A percentile compares a stretch with the other conserved stretches of the same genome.
These are phyloP conservation scores for Microcyclospora tardicrescens DNA, from an alignment of 2,329 filamentous ascomycete species.

Conservation along the genomic window DNA sequence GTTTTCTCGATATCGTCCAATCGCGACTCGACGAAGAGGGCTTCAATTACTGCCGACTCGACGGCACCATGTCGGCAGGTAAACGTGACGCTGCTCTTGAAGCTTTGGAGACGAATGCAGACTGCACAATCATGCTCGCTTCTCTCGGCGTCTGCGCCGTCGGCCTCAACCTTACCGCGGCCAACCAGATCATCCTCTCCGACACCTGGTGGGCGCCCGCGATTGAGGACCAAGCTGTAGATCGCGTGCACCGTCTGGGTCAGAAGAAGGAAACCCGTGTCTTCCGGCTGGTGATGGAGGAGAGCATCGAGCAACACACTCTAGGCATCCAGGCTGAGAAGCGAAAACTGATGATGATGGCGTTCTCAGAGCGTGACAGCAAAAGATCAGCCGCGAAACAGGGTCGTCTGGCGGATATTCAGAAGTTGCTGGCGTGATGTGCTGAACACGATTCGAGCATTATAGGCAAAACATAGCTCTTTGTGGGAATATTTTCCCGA, in stretches of 20 bases:
- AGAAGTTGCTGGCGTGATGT: slow-evolving; percentile 22
- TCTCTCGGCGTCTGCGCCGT: slow-evolving; percentile 73
- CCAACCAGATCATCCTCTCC: slow-evolving; percentile 70
- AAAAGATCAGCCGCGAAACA: slow-evolving; percentile 42
- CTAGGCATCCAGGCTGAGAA: slow-evolving; percentile 68
- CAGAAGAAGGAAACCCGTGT: slow-evolving; percentile 69
- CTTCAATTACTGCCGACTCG: slow-evolving; percentile 58
- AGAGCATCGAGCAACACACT: slow-evolving; percentile 68
- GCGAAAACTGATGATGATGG: slow-evolving; percentile 60
- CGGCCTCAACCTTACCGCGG: slow-evolving; percentile 72
- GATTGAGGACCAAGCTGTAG: slow-evolving; percentile 83
- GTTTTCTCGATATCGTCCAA: slow-evolving; percentile 60
- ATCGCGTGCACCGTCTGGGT: slow-evolving; percentile 74
- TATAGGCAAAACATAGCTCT: too few species aligned
- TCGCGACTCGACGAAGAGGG: slow-evolving; percentile 48
- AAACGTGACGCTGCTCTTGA: slow-evolving; percentile 60
- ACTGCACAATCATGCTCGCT: slow-evolving; percentile 65
- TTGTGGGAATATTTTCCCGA: too few species aligned
- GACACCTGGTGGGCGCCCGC: slow-evolving; percentile 87
- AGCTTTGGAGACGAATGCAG: slow-evolving; percentile 51
- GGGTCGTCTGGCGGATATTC: slow-evolving; percentile 30
- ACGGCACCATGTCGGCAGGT: slow-evolving; percentile 62
- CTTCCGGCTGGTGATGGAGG: slow-evolving; percentile 70
- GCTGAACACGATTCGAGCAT: too few species aligned
- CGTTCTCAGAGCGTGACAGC: slow-evolving; percentile 59